Evolutionary conservation across 352 stramenopile genomes (phyloP), one percentile per base, ranked within the genome.

Genomic region (Globisporangium irregulare): DNA sequence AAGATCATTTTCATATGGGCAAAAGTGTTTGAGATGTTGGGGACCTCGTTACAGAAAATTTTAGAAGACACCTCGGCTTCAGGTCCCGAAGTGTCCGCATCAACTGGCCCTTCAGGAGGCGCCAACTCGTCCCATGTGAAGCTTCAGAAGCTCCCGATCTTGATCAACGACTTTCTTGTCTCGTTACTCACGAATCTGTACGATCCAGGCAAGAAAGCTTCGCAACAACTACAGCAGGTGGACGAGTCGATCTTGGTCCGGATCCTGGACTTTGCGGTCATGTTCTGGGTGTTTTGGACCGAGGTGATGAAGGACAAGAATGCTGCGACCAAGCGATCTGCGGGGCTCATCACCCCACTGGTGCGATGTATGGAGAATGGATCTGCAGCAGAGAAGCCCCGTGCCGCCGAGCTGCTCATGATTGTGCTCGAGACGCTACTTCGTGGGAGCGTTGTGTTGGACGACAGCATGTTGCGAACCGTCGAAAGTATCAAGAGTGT

Each of bases 1-100:
- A 93, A 95, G 66, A 69, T 92, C 34, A 75, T 87, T 41, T 93
- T 93, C 62, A 71, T 78, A 20, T 95, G 87, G 87, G 79, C 79
- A 2, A 88, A 89, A 51, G 75, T 88, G 4, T 93, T 92, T 48
- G 75, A 87, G 25, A 80, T 92, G 73, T 58, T 94, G 5, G 76
- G 65, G 0, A n/a, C 59, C 18, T 74, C 77, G 10, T 56, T 83
- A 10, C 62, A 64, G 34, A 79, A 79, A 48, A 70, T 69, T 1
- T 41, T 82, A 4, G 59, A 68, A 10, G 57, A 67, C 0, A 51
- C 14, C n/a, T 46, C 68, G 7, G 15, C 24, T 3, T 60, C 66
- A 22, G 55, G 20, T 20, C 64, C 65, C 15, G 84, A 78, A 53
- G 64, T 67, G 14, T 73, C 73, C 7, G 63, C 59, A 53, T 36